Base-by-base conservation (phyloP, 2,329 filamentous ascomycete species). In the Colletotrichum higginsianum region DNA sequence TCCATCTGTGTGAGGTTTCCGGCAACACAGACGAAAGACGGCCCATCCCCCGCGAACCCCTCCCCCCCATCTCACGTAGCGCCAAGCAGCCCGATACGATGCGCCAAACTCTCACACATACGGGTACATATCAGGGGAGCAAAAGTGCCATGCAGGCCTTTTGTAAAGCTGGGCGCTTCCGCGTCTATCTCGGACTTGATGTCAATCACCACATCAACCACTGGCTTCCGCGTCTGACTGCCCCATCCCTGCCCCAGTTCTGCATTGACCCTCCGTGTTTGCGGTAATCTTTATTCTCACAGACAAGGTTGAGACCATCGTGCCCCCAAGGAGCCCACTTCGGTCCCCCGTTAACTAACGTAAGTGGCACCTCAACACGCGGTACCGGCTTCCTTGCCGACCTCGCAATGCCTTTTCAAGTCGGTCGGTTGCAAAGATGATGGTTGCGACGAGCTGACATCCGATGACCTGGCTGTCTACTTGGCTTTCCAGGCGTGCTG, bases 91-190 rank as follows among this genome's bases (percentile, higher is more conserved):
- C 47, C 15, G 21, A 38, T 38, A 47, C 21, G 40, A 15, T 60
- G 2, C 21, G 18, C 18, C 30, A 18, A 50, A 35, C 13, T 18
- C 13, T 35, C 13, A 62, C 30, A 35, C 30, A 38, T 38, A 38
- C 35, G 35, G 35, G 35, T 38, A 30, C 26, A 30, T 11, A 38
- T 38, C 9, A 57, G 50, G 21, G 30, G 6, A 40, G n/a, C 67
- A 71, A 62, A 67, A 57, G 49, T 58, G 30, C 57, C 38, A 11
- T 30, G 55, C 12, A 35, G 68, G 15, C 26, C 58, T 58, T 60
- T 63, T 63, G 64, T 15, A 35, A 57, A 30, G 16, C 64, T 67
- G 30, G 68, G 68, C 68, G 49, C 40, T 66, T 11, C 18, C n/a
- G 15, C 56, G 56, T 53, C 44, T 47, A 62, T 7, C 38, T 47